Base-by-base conservation (phyloP, 495 filamentous ascomycete species). In the Neurospora sp. region DNA sequence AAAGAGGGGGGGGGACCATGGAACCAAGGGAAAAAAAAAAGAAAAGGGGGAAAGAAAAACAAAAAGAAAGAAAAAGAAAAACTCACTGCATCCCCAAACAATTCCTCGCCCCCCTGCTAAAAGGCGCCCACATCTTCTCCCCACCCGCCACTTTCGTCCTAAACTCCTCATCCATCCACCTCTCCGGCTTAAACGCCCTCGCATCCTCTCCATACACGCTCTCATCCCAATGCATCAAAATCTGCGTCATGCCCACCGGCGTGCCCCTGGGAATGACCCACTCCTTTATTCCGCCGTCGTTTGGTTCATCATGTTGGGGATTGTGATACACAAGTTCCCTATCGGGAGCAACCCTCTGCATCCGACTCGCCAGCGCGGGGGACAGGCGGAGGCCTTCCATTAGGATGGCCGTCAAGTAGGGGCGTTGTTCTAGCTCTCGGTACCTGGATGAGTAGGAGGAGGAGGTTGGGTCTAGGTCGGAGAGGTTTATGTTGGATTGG, bases 201-300 rank as follows among this genome's bases (percentile, higher is more conserved):
- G 77, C 73, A 3, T 75, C 71, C 1, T 75, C 70, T 5, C 46
- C 46, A 71, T 78, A 81, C 18, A 78, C 3, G 16, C 69, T 70
- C 38, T 79, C 75, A 39, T 80, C 76, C 22, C 37, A 70, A 27
- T 83, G 81, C 69, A 84, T 71, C 9, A 82, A 42, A 4, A 81
- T 27, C 6, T 72, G 40, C 3, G 82, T 81, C 81, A 83, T 84
- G 12, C 76, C 78, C 4, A 81, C 75, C 3, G 79, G 76, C 14
- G 78, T 79, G 7, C 83, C 85, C 1, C 82, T 75, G 2, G 85
- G 86, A 66, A 88, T 87, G 5, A 74, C 72, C 84, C 85, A 87
- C 11, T 84, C 75, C 20, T 12, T 53, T 10, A n/a, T n/a, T n/a
- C n/a, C n/a, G n/a, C 16, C 41, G 41, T 44, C 16, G 41, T 18